Evolutionary conservation across 2,329 filamentous ascomycete genomes (phyloP), one percentile per base, ranked within the genome.

Genomic region (Nemania sp.): DNA sequence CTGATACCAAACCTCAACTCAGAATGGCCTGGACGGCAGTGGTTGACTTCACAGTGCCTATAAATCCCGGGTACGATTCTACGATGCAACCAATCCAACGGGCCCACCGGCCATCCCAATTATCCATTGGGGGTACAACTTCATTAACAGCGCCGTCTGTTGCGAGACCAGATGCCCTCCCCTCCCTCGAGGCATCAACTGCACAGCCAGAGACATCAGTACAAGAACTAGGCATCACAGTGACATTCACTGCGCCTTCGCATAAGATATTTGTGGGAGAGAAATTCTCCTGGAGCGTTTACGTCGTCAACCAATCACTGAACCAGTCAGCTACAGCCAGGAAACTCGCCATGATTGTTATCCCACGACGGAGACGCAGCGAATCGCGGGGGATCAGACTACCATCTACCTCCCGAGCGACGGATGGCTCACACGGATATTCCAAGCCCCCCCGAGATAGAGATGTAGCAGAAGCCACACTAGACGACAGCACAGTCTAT

Each of bases 401-500:
- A 49, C 81, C 83, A 0, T 87, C 84, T 2, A 83, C 83, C 29
- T 76, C 77, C n/a, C 78, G 80, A 3, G 37, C 67, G n/a, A 50
- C 56, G n/a, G 69, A 68, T 34, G 57, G 32, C 25, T 51, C 55
- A 40, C 60, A 66, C 48, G 60, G 54, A 18, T 59, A 65, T 47
- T 57, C 45, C n/a, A 64, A 62, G 56, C 51, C 60, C 35, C 39
- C 50, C 13, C 65, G 54, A 43, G 71, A 67, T 72, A 74, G 65
- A 72, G 80, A 42, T 70, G 72, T 85, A 51, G 87, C 88, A 6
- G 86, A 89, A 65, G 88, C 89, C 1, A 84, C 91, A 25, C 75
- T 90, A 5, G 90, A 92, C 67, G 88, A 91, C 63, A 89, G 87
- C 58, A 80, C 90, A 32, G 79, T 92, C 37, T 87, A 91, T 71